phyloP scores from a whole-genome alignment of 2,329 filamentous ascomycete species.

The Celoporthe dispersa region DNA sequence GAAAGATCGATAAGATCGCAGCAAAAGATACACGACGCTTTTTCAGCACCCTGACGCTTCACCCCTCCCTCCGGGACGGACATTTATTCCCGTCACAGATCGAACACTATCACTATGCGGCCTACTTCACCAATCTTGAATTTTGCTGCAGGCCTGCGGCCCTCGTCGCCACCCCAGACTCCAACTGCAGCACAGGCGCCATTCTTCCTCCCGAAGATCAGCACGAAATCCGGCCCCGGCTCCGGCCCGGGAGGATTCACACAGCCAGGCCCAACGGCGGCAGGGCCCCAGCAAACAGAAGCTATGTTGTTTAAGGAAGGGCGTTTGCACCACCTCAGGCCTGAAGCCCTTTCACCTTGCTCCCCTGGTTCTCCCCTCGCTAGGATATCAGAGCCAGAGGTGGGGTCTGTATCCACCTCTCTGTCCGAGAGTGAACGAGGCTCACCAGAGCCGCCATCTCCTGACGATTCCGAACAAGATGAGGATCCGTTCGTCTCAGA shows the following conservation, averaged over 20 bases:
- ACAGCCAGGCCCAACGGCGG: slow-evolving; percentile 30
- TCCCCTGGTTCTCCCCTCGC: slow-evolving; percentile 42
- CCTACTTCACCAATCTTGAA: slow-evolving; percentile 43
- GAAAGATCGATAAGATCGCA: slow-evolving; percentile 34
- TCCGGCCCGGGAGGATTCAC: slow-evolving; percentile 17
- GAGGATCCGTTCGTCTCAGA: neutral
- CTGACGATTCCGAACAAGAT: neutral
- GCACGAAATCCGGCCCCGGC: slow-evolving; percentile 29
- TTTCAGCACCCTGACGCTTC: slow-evolving; percentile 4
- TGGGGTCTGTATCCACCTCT: slow-evolving; percentile 32
- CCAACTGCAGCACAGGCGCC: slow-evolving; percentile 41
- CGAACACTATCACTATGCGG: slow-evolving; percentile 38
- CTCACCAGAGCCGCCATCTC: slow-evolving; percentile 32
- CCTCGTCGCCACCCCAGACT: slow-evolving; percentile 49
- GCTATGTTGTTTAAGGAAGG: slow-evolving; percentile 39
- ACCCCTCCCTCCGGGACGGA: neutral
- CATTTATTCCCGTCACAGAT: slow-evolving; percentile 10
- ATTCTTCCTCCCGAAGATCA: slow-evolving; percentile 37
- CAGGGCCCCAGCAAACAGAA: slow-evolving; percentile 36
- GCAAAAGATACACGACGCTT: slow-evolving; percentile 19
- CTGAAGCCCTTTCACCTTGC: slow-evolving; percentile 45
- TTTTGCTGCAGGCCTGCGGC: slow-evolving; percentile 40
- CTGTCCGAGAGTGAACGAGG: slow-evolving; percentile 32
- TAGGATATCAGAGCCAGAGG: slow-evolving; percentile 33
- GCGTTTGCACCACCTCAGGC: slow-evolving; percentile 40